These are phyloP conservation scores for Podaxis pistillaris DNA, from an alignment of 768 basidiomycete genomes.

Conservation along the genomic window DNA sequence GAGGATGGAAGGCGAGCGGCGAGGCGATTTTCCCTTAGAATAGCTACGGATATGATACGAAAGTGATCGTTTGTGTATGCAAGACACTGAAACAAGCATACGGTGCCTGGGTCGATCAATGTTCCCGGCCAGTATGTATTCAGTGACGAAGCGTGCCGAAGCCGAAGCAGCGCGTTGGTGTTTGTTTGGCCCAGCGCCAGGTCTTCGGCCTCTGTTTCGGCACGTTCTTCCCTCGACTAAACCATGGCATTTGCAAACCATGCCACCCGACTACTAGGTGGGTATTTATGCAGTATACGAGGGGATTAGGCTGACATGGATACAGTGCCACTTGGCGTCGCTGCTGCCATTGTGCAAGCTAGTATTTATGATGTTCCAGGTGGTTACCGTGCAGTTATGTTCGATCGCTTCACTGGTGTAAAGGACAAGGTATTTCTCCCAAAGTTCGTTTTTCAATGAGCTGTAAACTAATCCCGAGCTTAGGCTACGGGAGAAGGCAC, in stretches of 20 bases:
- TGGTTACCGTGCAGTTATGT: slow-evolving; percentile 95
- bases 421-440: slow-evolving; percentile 59
- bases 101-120: slow-evolving; percentile 3
- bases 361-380: slow-evolving; percentile 79
- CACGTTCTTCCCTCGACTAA: slow-evolving; percentile 13
- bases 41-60: neutral
- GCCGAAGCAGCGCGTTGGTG: slow-evolving; percentile 18
- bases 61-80: neutral
- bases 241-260: slow-evolving; percentile 51
- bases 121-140: neutral
- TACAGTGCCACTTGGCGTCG: slow-evolving; percentile 48
- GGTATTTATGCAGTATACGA: slow-evolving; percentile 24
- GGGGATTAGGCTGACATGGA: neutral
- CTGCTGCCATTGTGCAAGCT: slow-evolving; percentile 42
- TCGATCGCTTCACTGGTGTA: slow-evolving; percentile 94
- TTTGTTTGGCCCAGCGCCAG: slow-evolving; percentile 17
- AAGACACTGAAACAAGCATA: neutral
- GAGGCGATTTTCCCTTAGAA: slow-evolving; percentile 47
- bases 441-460: neutral
- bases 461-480: slow-evolving; percentile 8
- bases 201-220: slow-evolving; percentile 9
- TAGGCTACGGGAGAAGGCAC: slow-evolving; percentile 93
- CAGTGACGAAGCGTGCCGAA: slow-evolving; percentile 11
- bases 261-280: slow-evolving; percentile 12
- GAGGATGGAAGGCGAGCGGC: slow-evolving; percentile 69